These are phyloP conservation scores for Sicyos edulis DNA, from an alignment of 306 rosid genomes.

Conservation along the genomic window DNA sequence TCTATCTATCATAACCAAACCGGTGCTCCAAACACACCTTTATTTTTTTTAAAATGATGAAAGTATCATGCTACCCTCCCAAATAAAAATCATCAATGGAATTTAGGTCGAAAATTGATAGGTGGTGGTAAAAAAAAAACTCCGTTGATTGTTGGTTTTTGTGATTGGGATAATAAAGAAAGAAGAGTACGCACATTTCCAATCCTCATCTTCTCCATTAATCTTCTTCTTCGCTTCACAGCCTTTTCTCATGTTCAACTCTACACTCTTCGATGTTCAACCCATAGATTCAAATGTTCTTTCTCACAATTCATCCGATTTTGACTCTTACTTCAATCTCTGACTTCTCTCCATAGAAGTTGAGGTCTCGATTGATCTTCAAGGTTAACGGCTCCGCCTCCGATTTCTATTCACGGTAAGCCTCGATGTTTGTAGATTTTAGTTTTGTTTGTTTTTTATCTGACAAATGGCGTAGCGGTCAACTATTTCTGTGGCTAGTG, in stretches of 20 bases:
- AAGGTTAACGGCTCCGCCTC: not conserved
- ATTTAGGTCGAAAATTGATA: too few species aligned
- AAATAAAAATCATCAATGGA: too few species aligned
- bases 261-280: too few species aligned
- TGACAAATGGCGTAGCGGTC: not conserved
- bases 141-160: not conserved
- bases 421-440: not conserved
- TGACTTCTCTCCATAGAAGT: conserved; percentile 1
- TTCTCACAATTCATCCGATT: not conserved
- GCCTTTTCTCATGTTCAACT: not conserved
- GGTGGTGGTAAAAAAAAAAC: too few species aligned
- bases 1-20: too few species aligned
- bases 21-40: too few species aligned
- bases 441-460: not conserved
- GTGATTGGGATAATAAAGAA: not conserved
- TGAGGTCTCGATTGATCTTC: not conserved
- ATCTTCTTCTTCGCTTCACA: not conserved
- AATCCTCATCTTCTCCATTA: conserved; percentile 1
- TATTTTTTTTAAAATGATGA: too few species aligned
- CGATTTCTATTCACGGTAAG: not conserved
- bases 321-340: not conserved
- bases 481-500: not conserved
- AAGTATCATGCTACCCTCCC: too few species aligned
- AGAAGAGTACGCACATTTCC: not conserved
- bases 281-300: not conserved